phyloP scores from a whole-genome alignment of 108 stramenopile species.

The Skeletonema grethae region DNA sequence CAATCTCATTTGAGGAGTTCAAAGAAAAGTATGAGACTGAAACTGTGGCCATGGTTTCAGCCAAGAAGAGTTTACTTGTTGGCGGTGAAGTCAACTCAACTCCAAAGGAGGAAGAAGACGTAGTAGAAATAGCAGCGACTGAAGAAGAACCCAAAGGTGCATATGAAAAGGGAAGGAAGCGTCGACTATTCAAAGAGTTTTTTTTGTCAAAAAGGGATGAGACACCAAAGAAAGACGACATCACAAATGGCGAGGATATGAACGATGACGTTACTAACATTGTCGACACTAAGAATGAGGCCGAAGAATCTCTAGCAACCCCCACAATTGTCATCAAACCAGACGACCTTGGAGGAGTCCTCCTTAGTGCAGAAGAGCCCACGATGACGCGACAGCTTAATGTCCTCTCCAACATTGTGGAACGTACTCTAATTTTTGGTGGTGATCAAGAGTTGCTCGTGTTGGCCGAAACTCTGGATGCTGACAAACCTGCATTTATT shows the following conservation, averaged over 20 bases:
- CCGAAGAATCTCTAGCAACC: conserved; percentile 29
- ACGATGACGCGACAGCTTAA: conserved; percentile 89
- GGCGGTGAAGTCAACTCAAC: conserved; percentile 1
- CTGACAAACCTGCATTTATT: conserved; percentile 72
- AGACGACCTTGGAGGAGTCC: conserved; percentile 74
- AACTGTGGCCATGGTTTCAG: conserved; percentile 18
- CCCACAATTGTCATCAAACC: conserved; percentile 26
- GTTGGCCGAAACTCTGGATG: conserved; percentile 77
- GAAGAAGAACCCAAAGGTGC: conserved; percentile 11
- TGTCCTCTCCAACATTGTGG: conserved; percentile 79
- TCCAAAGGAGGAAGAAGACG: conserved; percentile 23
- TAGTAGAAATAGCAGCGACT: neutral
- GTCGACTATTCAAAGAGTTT: conserved; percentile 9
- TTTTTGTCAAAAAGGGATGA: conserved; percentile 7
- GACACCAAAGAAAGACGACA: conserved; percentile 13
- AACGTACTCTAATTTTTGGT: conserved; percentile 79
- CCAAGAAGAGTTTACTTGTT: conserved; percentile 28
- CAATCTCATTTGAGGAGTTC: conserved; percentile 33
- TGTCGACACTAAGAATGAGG: neutral
- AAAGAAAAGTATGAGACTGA: conserved; percentile 23
- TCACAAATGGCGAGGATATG: neutral
- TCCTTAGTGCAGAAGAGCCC: conserved; percentile 75
- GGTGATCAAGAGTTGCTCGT: conserved; percentile 82
- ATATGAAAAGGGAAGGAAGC: conserved; percentile 19
- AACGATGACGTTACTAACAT: neutral